Evolutionary conservation across 2,329 filamentous ascomycete species (phyloP), one percentile per base, ranked within the genome.

Genomic region (Colletotrichum gigasporum): DNA sequence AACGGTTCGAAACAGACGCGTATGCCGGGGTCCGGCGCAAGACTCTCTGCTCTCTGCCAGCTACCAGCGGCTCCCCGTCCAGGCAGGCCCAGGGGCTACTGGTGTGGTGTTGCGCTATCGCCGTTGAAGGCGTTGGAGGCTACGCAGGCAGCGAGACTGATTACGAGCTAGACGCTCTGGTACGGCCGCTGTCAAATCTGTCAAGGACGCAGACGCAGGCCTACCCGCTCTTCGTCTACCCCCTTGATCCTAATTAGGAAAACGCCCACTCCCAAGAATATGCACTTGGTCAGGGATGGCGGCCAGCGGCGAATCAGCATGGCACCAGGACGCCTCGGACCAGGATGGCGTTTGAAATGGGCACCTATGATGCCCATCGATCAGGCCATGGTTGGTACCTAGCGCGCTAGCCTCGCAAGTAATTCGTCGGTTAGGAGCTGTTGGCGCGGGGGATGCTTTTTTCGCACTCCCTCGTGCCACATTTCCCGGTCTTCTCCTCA

Each of bases 101-200:
- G n/a, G n/a, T n/a, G n/a, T n/a, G n/a, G n/a, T n/a, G n/a, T n/a
- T n/a, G n/a, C n/a, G n/a, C n/a, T n/a, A n/a, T n/a, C n/a, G n/a
- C 37, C 26, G 37, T 44, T 11, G 20, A 26, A 24, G 51, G 26
- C 20, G 39, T 24, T 20, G 11, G n/a, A 14, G 11, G 16, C 32
- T 16, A 32, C 22, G 6, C 12, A 16, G 7, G 12, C 7, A 39
- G 6, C 11, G n/a, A 12, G 35, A 39, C 35, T 14, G n/a, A n/a
- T n/a, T 7, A 39, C 5, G n/a, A 18, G 8, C 30, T n/a, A 14
- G 24, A 24, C 18, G 51, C n/a, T 30, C 44, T 10, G 24, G 18
- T 34, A 32, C 39, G 39, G 41, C 39, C 28, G 41, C 41, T 47
- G 53, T 39, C 30, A 56, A 54, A 35, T n/a, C n/a, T 56, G 41